Evolutionary conservation across 106 monocot genomes (phyloP).

Genomic region (Iris macrosiphon): DNA sequence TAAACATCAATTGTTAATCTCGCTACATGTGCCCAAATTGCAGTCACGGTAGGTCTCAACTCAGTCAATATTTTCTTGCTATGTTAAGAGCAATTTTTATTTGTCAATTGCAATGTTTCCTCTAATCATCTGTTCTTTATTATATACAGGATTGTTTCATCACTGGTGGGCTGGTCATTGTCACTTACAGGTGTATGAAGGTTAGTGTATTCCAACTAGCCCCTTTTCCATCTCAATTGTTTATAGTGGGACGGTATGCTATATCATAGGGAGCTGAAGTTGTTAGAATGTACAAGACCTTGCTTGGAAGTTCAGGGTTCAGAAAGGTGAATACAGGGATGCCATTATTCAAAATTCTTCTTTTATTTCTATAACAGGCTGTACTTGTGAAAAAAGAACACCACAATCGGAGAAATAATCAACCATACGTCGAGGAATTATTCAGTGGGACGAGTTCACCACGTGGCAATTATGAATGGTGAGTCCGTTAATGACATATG

Average conservation of each 20-base stretch:
- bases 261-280: slow-evolving; percentile 88
- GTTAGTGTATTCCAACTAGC: slow-evolving; percentile 50
- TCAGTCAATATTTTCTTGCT: slow-evolving; percentile 10
- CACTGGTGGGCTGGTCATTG: background rate
- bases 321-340: slow-evolving; percentile 54
- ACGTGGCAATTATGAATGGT: too few species aligned
- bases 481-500: too few species aligned
- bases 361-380: too few species aligned
- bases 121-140: slow-evolving; percentile 5
- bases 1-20: background rate
- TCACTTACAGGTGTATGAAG: slow-evolving; percentile 87
- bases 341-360: slow-evolving; percentile 2
- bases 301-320: slow-evolving; percentile 87
- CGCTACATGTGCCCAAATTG: background rate
- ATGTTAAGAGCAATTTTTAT: background rate
- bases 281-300: slow-evolving; percentile 99
- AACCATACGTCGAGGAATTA: too few species aligned
- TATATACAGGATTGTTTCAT: slow-evolving; percentile 2
- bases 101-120: background rate
- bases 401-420: too few species aligned
- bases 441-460: too few species aligned
- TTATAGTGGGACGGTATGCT: too few species aligned
- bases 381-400: too few species aligned
- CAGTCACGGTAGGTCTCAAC: slow-evolving; percentile 80
- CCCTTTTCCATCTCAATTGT: too few species aligned